phyloP scores from a whole-genome alignment of 495 filamentous ascomycete genomes.

The Opeltia flavorubescens region DNA sequence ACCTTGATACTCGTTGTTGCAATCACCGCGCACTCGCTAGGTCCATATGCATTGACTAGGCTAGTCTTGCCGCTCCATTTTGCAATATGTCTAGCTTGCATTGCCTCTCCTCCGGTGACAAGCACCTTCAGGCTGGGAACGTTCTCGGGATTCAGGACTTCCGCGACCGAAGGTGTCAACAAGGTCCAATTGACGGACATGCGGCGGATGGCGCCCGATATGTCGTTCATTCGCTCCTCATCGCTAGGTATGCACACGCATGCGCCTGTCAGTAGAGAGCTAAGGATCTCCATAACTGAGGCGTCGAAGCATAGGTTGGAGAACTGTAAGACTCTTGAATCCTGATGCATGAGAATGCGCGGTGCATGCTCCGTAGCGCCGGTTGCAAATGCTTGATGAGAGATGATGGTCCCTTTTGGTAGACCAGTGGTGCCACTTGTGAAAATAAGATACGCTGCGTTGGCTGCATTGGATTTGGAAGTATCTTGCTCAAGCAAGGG shows the following conservation, averaged over 20 bases:
- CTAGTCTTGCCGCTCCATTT: constrained; percentile 27
- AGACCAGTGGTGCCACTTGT: constrained; percentile 52
- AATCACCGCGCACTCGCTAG: constrained; percentile 37
- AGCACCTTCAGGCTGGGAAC: constrained; percentile 36
- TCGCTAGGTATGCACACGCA: constrained; percentile 39
- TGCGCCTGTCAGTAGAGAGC: constrained; percentile 31
- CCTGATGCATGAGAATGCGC: constrained; percentile 31
- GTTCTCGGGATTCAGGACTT: constrained; percentile 29
- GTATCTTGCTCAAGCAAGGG: neutral
- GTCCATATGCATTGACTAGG: constrained; percentile 42
- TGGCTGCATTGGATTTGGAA: neutral
- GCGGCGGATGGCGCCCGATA: constrained; percentile 18
- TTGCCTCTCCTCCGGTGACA: constrained; percentile 42
- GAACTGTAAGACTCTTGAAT: constrained; percentile 34
- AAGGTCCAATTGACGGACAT: constrained; percentile 22
- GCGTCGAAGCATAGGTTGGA: constrained; percentile 38
- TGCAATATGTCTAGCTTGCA: constrained; percentile 28
- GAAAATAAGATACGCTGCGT: constrained; percentile 42
- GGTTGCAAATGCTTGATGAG: constrained; percentile 27
- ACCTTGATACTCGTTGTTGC: constrained; percentile 20
- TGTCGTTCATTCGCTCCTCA: constrained; percentile 20
- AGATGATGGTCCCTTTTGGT: constrained; percentile 59
- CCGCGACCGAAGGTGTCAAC: constrained; percentile 32
- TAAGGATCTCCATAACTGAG: constrained; percentile 36
- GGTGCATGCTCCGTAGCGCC: constrained; percentile 9